These are phyloP conservation scores for Sambucus nigra DNA, from an alignment of 129 eudicot species.

Conservation along the genomic window DNA sequence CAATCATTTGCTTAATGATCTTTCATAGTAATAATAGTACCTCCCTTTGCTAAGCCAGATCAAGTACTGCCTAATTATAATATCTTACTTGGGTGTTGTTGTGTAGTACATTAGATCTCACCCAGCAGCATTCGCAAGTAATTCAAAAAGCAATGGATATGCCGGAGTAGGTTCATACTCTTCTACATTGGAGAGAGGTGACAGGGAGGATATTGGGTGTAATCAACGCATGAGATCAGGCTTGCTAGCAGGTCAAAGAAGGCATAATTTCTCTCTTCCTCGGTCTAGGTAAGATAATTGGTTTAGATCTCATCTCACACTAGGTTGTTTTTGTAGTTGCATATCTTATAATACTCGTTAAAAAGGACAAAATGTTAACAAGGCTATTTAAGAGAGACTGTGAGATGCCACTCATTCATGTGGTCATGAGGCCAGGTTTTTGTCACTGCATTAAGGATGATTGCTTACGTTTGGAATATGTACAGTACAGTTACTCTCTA, in stretches of 20 bases:
- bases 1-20: background rate
- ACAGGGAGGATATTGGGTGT: conserved; percentile 29
- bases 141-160: conserved; percentile 23
- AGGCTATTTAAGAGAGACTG: background rate
- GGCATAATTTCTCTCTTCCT: conserved; percentile 48
- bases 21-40: background rate
- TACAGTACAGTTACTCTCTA: background rate
- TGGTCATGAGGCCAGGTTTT: background rate
- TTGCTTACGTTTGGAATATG: no score
- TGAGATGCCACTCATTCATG: background rate
- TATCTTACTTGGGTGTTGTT: conserved; percentile 12
- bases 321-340: background rate
- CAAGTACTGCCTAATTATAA: background rate
- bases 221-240: conserved; percentile 20
- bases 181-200: conserved; percentile 8
- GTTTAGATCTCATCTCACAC: background rate
- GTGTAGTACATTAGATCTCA: conserved; percentile 33
- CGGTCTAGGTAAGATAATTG: conserved; percentile 32
- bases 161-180: conserved; percentile 22
- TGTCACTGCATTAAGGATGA: background rate
- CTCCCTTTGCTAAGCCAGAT: background rate
- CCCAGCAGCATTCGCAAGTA: conserved; percentile 19
- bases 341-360: no score
- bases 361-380: no score
- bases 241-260: conserved; percentile 22